Evolutionary conservation across 1,284 basidiomycete species (phyloP).

Genomic region (Paramarasmius palmivorus): DNA sequence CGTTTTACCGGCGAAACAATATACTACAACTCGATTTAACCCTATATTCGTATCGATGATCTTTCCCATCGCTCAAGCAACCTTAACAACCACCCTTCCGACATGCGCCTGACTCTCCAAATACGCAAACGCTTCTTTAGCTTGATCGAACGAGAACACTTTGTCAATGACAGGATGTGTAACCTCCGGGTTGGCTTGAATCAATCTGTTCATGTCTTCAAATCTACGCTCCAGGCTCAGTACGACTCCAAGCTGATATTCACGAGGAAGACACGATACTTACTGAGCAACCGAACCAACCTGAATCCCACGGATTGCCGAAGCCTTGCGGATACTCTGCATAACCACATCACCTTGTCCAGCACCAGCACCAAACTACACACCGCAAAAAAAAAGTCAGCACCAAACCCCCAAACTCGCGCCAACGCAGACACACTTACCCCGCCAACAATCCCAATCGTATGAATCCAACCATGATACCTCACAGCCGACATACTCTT

Average conservation of each 20-base stretch:
- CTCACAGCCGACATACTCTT: conserved; percentile 33
- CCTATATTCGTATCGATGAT: too few relatives aligned
- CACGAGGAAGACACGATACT: too few relatives aligned
- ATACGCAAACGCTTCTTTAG: conserved; percentile 39
- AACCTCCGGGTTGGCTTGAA: conserved; percentile 26
- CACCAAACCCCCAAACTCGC: too few relatives aligned
- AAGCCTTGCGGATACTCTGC: conserved; percentile 11
- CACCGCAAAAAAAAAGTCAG: background rate
- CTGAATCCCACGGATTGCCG: conserved; percentile 21
- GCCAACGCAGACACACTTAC: too few relatives aligned
- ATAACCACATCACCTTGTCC: conserved; percentile 4
- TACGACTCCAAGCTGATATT: background rate
- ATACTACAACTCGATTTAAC: too few relatives aligned
- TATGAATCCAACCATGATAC: conserved; percentile 24
- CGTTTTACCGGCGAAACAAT: too few relatives aligned
- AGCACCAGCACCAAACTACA: background rate
- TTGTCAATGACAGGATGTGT: conserved; percentile 43
- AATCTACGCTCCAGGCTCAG: conserved; percentile 31
- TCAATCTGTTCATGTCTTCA: conserved; percentile 40
- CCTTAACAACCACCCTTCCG: conserved; percentile 42
- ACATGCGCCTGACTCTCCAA: conserved; percentile 38
- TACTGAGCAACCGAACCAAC: conserved; percentile 24
- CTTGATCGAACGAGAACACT: conserved; percentile 43
- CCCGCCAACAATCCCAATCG: conserved; percentile 22
- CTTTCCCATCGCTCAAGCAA: too few relatives aligned